Evolutionary conservation across 2,329 filamentous ascomycete genomes (phyloP).

Genomic region (Lecanoromycetidae sp.): DNA sequence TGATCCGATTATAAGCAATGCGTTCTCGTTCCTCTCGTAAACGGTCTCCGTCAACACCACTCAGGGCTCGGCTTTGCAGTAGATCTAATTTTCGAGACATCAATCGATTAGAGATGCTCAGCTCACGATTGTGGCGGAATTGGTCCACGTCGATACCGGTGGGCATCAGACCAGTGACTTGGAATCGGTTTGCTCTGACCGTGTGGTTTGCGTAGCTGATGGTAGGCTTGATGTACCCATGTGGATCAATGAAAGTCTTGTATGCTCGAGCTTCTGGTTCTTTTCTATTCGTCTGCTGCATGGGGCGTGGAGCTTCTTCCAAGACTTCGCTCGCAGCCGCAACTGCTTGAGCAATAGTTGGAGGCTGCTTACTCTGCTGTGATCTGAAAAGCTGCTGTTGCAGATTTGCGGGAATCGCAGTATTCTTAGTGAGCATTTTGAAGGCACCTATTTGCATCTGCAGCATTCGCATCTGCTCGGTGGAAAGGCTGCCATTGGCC

Average conservation of each 20-base stretch:
- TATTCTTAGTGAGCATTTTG: constrained; percentile 77
- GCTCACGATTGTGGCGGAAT: constrained; percentile 10
- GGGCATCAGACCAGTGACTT: constrained; percentile 80
- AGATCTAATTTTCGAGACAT: constrained; percentile 12
- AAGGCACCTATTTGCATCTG: constrained; percentile 84
- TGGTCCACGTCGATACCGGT: constrained; percentile 22
- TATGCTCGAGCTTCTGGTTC: constrained; percentile 37
- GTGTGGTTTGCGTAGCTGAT: constrained; percentile 75
- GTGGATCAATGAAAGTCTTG: constrained; percentile 65
- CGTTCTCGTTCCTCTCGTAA: constrained; percentile 76
- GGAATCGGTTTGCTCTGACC: constrained; percentile 60
- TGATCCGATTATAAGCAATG: constrained; percentile 81
- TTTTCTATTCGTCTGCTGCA: constrained; percentile 13
- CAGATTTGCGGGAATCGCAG: constrained; percentile 63
- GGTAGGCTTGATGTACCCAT: constrained; percentile 41
- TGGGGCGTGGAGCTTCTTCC: constrained; percentile 15
- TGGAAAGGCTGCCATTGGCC: constrained; percentile 50
- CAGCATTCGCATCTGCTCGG: constrained; percentile 66
- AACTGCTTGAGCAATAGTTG: constrained; percentile 23
- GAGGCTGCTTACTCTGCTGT: constrained; percentile 42
- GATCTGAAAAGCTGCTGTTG: constrained; percentile 74
- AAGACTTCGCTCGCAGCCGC: constrained; percentile 29
- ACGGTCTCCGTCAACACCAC: constrained; percentile 77
- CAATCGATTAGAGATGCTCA: constrained; percentile 11
- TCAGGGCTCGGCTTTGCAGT: not conserved